Conservation (phyloP, 176 grass and related monocot species). For the Poa annua region DNA sequence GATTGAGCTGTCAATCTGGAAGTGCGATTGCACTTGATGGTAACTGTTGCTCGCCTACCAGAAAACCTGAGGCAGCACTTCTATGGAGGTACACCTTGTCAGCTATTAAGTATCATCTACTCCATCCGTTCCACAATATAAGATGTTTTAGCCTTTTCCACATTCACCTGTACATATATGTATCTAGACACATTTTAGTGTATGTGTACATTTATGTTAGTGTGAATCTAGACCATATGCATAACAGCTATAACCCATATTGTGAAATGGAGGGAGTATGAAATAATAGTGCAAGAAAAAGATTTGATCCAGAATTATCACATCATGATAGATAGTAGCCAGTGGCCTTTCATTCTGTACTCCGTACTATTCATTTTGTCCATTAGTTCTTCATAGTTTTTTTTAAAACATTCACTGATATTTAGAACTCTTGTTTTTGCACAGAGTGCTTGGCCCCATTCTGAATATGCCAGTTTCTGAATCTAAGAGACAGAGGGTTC, state of each 20-base stretch:
- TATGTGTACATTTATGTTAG: no score
- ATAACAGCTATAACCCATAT: no score
- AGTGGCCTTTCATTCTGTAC: constrained; percentile 30
- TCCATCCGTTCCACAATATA: no score
- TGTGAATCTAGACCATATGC: no score
- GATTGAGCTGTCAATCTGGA: constrained; percentile 47
- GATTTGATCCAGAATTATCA: not conserved
- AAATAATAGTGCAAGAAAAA: constrained; percentile 19
- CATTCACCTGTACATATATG: no score
- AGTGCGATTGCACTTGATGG: constrained; percentile 46
- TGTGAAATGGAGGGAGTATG: not conserved
- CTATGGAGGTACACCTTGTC: constrained; percentile 66
- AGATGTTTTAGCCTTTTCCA: no score
- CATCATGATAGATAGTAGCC: not conserved
- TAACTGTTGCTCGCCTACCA: constrained; percentile 49
- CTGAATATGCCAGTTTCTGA: constrained; percentile 93
- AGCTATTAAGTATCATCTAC: constrained; percentile 30
- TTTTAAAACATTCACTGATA: constrained; percentile 30
- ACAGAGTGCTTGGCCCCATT: constrained; percentile 84
- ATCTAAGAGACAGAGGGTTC: constrained; percentile 90
- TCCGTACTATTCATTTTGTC: constrained; percentile 27
- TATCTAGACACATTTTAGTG: no score
- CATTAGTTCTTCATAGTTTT: constrained; percentile 5
- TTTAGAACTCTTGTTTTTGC: constrained; percentile 46
- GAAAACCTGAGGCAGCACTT: constrained; percentile 73